These are phyloP conservation scores for Pleurotus sapidus DNA, from an alignment of 768 basidiomycete genomes.

Conservation along the genomic window DNA sequence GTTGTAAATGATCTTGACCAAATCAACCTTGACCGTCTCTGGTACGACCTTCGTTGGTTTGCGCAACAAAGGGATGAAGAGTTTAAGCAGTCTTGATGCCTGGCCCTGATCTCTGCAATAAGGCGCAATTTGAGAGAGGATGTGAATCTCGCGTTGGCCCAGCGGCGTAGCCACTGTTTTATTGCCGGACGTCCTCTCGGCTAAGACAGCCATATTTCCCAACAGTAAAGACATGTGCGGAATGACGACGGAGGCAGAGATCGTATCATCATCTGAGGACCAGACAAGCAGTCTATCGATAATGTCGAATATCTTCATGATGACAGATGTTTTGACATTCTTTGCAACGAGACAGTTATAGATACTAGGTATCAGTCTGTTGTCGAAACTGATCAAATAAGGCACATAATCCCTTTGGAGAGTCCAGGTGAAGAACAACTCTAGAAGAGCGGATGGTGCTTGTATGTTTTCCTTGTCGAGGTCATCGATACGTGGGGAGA, in stretches of 20 bases:
- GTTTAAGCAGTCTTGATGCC: conserved; percentile 64
- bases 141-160: conserved; percentile 76
- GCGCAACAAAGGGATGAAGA: conserved; percentile 80
- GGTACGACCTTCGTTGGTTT: conserved; percentile 72
- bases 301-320: conserved; percentile 81
- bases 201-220: conserved; percentile 63
- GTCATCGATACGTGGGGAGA: conserved; percentile 75
- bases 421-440: conserved; percentile 82
- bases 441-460: conserved; percentile 83
- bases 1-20: conserved; percentile 68
- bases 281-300: conserved; percentile 65
- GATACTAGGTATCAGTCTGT: conserved; percentile 66
- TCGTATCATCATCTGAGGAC: conserved; percentile 45
- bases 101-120: conserved; percentile 69
- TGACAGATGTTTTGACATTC: conserved; percentile 84
- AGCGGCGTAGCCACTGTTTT: conserved; percentile 56
- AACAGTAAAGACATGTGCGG: conserved; percentile 75
- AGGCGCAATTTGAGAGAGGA: conserved; percentile 78
- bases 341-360: conserved; percentile 79
- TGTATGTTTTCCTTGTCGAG: conserved; percentile 89
- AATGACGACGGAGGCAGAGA: conserved; percentile 55
- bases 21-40: conserved; percentile 83
- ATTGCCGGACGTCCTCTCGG: conserved; percentile 57
- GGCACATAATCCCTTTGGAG: conserved; percentile 48
- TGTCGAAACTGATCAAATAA: conserved; percentile 71